Evolutionary conservation across 2,329 filamentous ascomycete species (phyloP).

Genomic region (Talaromyces sp.): DNA sequence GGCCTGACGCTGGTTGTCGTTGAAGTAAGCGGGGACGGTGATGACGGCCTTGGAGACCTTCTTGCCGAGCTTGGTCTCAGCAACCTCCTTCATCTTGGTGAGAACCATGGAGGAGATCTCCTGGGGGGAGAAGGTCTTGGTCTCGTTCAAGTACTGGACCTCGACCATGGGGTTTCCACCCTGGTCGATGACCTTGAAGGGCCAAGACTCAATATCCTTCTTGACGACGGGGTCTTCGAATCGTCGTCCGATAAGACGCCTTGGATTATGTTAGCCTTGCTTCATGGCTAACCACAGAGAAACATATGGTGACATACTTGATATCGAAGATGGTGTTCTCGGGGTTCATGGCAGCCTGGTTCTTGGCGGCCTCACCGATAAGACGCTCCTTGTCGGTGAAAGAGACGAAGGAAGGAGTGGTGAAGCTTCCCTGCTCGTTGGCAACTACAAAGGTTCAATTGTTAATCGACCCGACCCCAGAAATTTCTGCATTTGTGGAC

Average conservation of each 20-base stretch:
- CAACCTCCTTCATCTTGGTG: slow-evolving; percentile 99
- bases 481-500: slow-evolving; percentile 3
- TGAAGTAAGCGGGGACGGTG: slow-evolving; percentile 99
- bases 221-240: slow-evolving; percentile 95
- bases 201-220: slow-evolving; percentile 98
- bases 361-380: slow-evolving; percentile 99
- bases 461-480: slow-evolving; percentile 10
- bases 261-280: slow-evolving; percentile 35
- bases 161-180: slow-evolving; percentile 85
- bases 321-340: slow-evolving; percentile 97
- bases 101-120: slow-evolving; percentile 99
- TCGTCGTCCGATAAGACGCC: slow-evolving; percentile 94
- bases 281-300: neutral
- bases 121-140: slow-evolving; percentile 94
- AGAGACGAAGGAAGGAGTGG: slow-evolving; percentile 97
- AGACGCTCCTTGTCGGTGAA: slow-evolving; percentile 98
- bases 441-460: slow-evolving; percentile 58
- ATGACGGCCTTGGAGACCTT: slow-evolving; percentile 99
- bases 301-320: slow-evolving; percentile 65
- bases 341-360: slow-evolving; percentile 99
- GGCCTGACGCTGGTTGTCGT: slow-evolving; percentile 99
- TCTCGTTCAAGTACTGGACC: slow-evolving; percentile 93
- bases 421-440: slow-evolving; percentile 99
- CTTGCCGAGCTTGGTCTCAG: slow-evolving; percentile 96
- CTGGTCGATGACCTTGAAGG: slow-evolving; percentile 95